Percentiles rank a stretch among this genome's conserved stretches.
Conservation (phyloP, 2,329 filamentous ascomycete genomes). For the Rhexocercosporidium sp. region DNA sequence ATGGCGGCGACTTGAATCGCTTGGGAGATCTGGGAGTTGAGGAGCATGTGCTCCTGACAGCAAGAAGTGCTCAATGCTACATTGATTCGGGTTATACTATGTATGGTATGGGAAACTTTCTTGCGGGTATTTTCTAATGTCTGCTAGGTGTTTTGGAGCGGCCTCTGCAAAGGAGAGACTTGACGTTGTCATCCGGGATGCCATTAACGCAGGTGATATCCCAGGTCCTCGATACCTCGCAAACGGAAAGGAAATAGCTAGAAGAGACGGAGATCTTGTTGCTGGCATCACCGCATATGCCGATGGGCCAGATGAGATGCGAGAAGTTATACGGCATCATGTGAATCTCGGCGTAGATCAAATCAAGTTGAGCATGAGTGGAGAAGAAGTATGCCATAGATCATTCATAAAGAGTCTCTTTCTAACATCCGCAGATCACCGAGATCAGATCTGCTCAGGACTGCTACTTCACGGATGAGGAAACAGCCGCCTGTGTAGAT, state of each 20-base stretch:
- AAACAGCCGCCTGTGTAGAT: constrained; percentile 53
- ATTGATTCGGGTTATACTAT: constrained; percentile 57
- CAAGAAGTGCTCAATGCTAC: constrained; percentile 49
- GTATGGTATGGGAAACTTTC: constrained; percentile 27
- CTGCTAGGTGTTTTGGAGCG: constrained; percentile 33
- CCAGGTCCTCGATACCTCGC: constrained; percentile 54
- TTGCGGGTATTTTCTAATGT: not conserved
- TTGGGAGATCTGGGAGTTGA: constrained; percentile 51
- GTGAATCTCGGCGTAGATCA: constrained; percentile 48
- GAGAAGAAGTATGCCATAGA: constrained; percentile 28
- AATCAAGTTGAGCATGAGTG: constrained; percentile 50
- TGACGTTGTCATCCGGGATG: constrained; percentile 53
- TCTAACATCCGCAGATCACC: constrained; percentile 28
- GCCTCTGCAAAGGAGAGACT: constrained; percentile 34
- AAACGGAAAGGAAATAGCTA: constrained; percentile 55
- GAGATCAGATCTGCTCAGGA: constrained; percentile 47
- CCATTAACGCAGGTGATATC: constrained; percentile 54
- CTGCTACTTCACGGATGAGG: constrained; percentile 51
- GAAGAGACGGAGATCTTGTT: constrained; percentile 50
- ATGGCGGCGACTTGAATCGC: constrained; percentile 48
- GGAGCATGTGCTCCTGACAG: constrained; percentile 53
- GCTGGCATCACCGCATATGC: constrained; percentile 42
- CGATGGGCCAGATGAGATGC: constrained; percentile 49
- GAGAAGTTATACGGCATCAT: constrained; percentile 46
- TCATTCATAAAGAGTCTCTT: not conserved